Conservation (phyloP, 208 protist species). For the Phytomonas francai region DNA sequence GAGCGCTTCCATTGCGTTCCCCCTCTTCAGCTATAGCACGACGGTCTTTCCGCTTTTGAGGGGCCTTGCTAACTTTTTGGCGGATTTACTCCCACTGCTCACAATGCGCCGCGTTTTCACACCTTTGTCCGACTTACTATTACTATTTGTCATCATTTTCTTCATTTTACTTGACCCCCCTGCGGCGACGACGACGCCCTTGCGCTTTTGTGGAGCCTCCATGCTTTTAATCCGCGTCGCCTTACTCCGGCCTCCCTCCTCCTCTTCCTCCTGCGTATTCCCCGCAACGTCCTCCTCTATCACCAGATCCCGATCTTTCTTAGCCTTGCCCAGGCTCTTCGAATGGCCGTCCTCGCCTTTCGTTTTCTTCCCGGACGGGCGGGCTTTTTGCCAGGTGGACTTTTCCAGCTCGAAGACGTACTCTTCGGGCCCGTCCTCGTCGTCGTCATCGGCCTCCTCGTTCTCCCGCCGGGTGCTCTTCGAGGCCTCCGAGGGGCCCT, state of each 20-base stretch:
- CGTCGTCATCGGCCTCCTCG: constrained; percentile 7
- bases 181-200: constrained; percentile 14
- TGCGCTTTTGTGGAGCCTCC: constrained; percentile 14
- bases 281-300: constrained; percentile 1
- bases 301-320: too few relatives aligned
- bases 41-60: constrained; percentile 7
- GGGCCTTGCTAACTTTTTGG: constrained; percentile 16
- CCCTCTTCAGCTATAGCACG: not conserved
- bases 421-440: constrained; percentile 49
- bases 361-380: too few relatives aligned
- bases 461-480: constrained; percentile 4
- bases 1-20: not conserved
- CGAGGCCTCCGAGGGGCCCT: not conserved
- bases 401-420: constrained; percentile 61
- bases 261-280: constrained; percentile 5
- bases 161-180: constrained; percentile 37
- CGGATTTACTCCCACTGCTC: constrained; percentile 23
- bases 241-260: constrained; percentile 4
- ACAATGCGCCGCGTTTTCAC: constrained; percentile 23
- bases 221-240: constrained; percentile 26
- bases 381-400: constrained; percentile 22
- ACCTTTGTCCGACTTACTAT: constrained; percentile 10
- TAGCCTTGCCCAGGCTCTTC: too few relatives aligned
- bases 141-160: too few relatives aligned
- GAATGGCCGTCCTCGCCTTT: too few relatives aligned